phyloP scores from a whole-genome alignment of 768 basidiomycete genomes.

The Auricularia sp. region DNA sequence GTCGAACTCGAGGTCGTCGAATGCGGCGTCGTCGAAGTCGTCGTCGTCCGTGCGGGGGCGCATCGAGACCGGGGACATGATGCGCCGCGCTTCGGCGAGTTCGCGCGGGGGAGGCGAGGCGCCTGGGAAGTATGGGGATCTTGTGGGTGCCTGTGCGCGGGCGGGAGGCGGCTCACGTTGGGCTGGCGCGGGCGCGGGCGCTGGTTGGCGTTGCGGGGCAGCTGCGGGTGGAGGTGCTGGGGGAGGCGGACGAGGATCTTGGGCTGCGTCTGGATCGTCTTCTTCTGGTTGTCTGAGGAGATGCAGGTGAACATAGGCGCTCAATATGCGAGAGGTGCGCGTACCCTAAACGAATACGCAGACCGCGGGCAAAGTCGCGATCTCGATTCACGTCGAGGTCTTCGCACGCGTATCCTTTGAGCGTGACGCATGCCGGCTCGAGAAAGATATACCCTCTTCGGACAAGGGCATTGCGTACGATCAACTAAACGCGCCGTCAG shows the following conservation, averaged over 20 bases:
- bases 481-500: slow-evolving; percentile 34
- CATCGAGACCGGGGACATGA: neutral
- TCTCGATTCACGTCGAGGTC: slow-evolving; percentile 54
- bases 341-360: slow-evolving; percentile 62
- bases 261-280: neutral
- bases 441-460: slow-evolving; percentile 67
- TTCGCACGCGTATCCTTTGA: slow-evolving; percentile 52
- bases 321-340: slow-evolving; percentile 12
- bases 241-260: neutral
- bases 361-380: slow-evolving; percentile 46
- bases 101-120: neutral
- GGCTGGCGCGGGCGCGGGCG: neutral
- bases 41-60: slow-evolving; percentile 3
- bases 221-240: neutral
- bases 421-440: slow-evolving; percentile 51
- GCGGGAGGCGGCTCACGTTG: neutral
- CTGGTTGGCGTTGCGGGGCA: neutral
- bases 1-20: slow-evolving; percentile 7
- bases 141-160: neutral
- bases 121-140: neutral
- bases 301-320: neutral
- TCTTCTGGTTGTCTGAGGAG: slow-evolving; percentile 2
- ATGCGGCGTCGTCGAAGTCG: slow-evolving; percentile 7
- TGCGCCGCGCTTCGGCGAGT: neutral
- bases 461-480: slow-evolving; percentile 58